Evolutionary conservation across 1,284 basidiomycete genomes (phyloP).

Genomic region (Ceratobasidium sp.): DNA sequence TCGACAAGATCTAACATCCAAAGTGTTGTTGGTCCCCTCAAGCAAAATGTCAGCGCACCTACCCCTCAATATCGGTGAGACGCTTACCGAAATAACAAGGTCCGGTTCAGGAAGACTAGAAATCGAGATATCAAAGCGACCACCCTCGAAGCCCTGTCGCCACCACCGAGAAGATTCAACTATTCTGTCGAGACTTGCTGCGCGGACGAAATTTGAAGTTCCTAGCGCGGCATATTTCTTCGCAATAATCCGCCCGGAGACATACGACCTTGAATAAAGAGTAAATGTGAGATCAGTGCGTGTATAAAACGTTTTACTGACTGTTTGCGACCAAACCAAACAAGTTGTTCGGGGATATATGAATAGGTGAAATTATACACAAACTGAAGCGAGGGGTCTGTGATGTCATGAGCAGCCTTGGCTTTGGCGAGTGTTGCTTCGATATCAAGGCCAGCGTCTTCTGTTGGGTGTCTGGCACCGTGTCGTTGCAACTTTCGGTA

Average conservation of each 20-base stretch:
- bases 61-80: too few species aligned
- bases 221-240: conserved; percentile 35
- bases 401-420: conserved; percentile 54
- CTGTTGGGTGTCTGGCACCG: conserved; percentile 80
- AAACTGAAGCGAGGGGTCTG: conserved; percentile 47
- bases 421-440: conserved; percentile 57
- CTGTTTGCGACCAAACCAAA: conserved; percentile 74
- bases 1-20: conserved; percentile 73
- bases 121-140: not conserved
- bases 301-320: conserved; percentile 51
- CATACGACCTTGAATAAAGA: conserved; percentile 33
- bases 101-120: conserved; percentile 44
- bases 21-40: conserved; percentile 65
- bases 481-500: conserved; percentile 77
- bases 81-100: conserved; percentile 43
- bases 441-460: conserved; percentile 57
- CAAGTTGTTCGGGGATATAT: conserved; percentile 72
- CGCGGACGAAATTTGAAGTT: conserved; percentile 33
- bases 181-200: conserved; percentile 56
- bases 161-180: conserved; percentile 73
- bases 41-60: conserved; percentile 16
- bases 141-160: conserved; percentile 53
- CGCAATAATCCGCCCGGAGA: conserved; percentile 32
- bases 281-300: conserved; percentile 50
- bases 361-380: conserved; percentile 64